Evolutionary conservation across 129 eudicot species (phyloP), one percentile per base, ranked within the genome.

Genomic region (Flaveria trinervia): DNA sequence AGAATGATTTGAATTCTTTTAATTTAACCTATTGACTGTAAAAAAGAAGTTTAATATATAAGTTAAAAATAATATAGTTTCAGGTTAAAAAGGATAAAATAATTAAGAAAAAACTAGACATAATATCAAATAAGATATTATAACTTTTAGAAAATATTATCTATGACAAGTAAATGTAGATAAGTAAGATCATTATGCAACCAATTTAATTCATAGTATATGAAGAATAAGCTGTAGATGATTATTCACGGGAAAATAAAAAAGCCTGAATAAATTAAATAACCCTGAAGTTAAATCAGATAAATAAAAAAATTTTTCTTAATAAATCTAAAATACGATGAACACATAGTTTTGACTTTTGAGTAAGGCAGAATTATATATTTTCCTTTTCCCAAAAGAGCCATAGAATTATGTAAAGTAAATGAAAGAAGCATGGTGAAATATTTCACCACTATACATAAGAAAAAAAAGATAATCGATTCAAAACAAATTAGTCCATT

Each of bases 311-410:
- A 4, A 12, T 14, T 12, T 2, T 49, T 10, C 15, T 4, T 2
- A 48, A 49, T 13, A 13, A 49, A 3, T 49, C 7, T 14, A 12
- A 49, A 4, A 4, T 36, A 49, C 54, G 5, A 49, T 49, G 15
- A 49, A 49, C 4, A 49, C 14, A 15, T 12, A 48, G 15, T 48
- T 48, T 48, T 48, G 54, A 48, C 4, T 48, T 48, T 48, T 48
- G 54, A 49, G 54, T 11, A 49, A 49, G 50, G 50, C 3, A 10
- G 54, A 48, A 15, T 7, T 13, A 48, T 23, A 25, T 23, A 48
- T 70, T 26, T 61, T 17, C 9, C 62, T 48, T 44, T 70, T 46
- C 17, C 44, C 51, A 49, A 65, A 36, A 65, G 71, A 65, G 14
- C 14, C 17, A 49, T 12, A 49, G 54, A 49, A 49, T 49, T 13